Evolutionary conservation across 2,329 filamentous ascomycete species (phyloP), one percentile per base, ranked within the genome.

Genomic region (Apiospora rasikravindrae): DNA sequence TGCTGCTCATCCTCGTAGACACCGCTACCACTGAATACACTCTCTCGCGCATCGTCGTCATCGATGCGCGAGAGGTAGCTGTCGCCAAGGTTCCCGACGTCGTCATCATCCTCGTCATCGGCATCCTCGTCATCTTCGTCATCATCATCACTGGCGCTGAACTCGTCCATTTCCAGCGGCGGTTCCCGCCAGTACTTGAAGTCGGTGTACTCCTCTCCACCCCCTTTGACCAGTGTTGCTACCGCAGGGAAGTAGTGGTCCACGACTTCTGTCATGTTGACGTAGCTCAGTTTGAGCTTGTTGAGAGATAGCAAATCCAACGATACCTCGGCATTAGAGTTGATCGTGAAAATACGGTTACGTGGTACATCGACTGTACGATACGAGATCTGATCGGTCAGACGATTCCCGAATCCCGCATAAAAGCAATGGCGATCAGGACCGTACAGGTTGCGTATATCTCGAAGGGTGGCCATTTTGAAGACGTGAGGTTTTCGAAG

Each of bases 241-340:
- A 97, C 92, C 1, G 97, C 94, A 8, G 96, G 96, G 82, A 99
- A 99, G 85, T 98, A 98, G 82, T 99, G 96, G 80, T 99, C 96
- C 8, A 99, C 94, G 73, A 99, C 92, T 82, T 99, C 97, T 73
- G 94, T 92, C 91, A 99, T 99, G 78, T 94, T 95, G 74, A 98
- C 94, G 80, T 99, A 99, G 75, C 94, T 98, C 78, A 97, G 96
- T 84, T 96, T 98, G 81, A 98, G 93, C 81, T 95, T 97, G 83
- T 97, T 98, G 71, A 98, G 88, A 74, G 91, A 96, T 61, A 98
- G 86, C 64, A 99, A 86, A 80, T 98, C 96, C 29, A 99, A 86
- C 40, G 93, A 96, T 42, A 99, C 95, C 82, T 99, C 96, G 0
- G 96, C 95, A 79, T 98, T 97, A 70, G 94, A 96, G 82, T 99